Conservation (phyloP, 306 rosid species). For the Psophocarpus tetragonolobus region DNA sequence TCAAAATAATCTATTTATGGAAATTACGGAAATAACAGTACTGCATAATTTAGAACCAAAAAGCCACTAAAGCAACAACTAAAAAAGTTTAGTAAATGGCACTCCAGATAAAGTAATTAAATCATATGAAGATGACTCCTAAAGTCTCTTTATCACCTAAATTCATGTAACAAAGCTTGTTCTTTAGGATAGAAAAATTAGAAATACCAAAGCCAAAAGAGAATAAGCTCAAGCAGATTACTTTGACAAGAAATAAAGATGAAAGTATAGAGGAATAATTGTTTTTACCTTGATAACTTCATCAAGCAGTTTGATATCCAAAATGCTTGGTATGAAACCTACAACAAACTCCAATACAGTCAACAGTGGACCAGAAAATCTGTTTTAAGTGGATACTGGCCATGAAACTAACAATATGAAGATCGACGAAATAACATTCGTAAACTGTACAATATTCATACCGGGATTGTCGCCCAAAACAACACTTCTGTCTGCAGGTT, state of each 20-base stretch:
- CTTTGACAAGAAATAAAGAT: constrained; percentile 5
- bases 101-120: background rate
- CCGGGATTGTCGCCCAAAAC: constrained; percentile 84
- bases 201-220: constrained; percentile 31
- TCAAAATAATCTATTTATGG: background rate
- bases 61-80: constrained; percentile 5
- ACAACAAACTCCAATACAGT: constrained; percentile 38
- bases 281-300: constrained; percentile 86
- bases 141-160: background rate
- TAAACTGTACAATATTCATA: constrained; percentile 30
- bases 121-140: constrained; percentile 21
- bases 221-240: constrained; percentile 2
- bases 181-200: constrained; percentile 7
- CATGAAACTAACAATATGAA: constrained; percentile 16
- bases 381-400: constrained; percentile 21
- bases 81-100: background rate
- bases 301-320: constrained; percentile 85
- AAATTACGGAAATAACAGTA: constrained; percentile 14
- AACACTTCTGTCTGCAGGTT: constrained; percentile 87
- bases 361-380: constrained; percentile 18
- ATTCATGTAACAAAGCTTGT: background rate
- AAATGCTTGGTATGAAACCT: constrained; percentile 84
- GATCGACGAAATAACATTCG: background rate
- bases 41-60: constrained; percentile 9
- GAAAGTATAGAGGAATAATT: background rate